Percentiles rank a stretch among this genome's conserved stretches.
phyloP scores from a whole-genome alignment of 345 rosid species.

The Noccaea bulbosa region DNA sequence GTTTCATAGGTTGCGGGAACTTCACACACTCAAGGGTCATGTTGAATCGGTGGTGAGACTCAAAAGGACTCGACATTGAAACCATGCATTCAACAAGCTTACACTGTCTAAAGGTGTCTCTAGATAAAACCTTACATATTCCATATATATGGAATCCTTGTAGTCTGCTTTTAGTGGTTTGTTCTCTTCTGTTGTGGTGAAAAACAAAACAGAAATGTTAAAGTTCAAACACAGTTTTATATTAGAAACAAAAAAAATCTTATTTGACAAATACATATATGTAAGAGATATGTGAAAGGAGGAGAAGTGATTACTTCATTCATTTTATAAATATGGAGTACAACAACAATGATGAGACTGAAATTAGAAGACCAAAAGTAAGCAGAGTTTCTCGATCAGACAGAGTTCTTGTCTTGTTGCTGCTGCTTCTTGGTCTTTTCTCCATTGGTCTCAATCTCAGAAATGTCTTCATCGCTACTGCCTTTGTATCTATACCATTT shows the following conservation, averaged over 20 bases:
- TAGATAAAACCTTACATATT: no score
- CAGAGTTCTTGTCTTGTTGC: conserved; percentile 37
- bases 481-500: conserved; percentile 50
- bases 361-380: conserved; percentile 3
- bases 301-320: conserved; percentile 19
- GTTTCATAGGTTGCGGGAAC: conserved; percentile 55
- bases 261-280: neutral
- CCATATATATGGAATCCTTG: neutral
- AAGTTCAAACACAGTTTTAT: neutral
- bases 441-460: conserved; percentile 28
- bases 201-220: neutral
- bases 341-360: conserved; percentile 17
- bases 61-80: conserved; percentile 74
- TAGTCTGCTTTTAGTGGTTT: conserved; percentile 4
- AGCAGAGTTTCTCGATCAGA: conserved; percentile 24
- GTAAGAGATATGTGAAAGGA: neutral
- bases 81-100: conserved; percentile 88
- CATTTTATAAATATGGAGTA: conserved; percentile 1
- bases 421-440: conserved; percentile 37
- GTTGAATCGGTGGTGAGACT: conserved; percentile 87
- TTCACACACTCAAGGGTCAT: conserved; percentile 81
- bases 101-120: conserved; percentile 30
- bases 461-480: neutral
- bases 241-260: conserved; percentile 3
- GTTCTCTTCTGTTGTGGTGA: conserved; percentile 2